Evolutionary conservation across 2,329 filamentous ascomycete species (phyloP).

Genomic region (Calonectria henricotiae): DNA sequence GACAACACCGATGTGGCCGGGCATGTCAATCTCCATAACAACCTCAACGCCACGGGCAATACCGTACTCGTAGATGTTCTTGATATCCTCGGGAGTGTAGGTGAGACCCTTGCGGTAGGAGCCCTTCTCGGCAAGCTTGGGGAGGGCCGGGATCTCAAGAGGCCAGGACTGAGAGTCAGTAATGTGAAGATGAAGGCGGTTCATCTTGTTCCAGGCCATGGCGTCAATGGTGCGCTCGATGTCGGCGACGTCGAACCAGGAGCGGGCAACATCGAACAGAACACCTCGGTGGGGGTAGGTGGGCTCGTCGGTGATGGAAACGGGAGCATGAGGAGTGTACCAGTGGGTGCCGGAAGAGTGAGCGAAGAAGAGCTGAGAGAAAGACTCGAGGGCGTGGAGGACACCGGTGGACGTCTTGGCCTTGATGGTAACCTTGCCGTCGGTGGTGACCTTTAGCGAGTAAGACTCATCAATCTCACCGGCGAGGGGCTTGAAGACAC

Average conservation of each 20-base stretch:
- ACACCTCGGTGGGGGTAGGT: constrained; percentile 84
- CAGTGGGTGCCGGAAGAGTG: constrained; percentile 72
- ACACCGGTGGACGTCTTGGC: constrained; percentile 80
- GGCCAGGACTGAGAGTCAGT: constrained; percentile 92
- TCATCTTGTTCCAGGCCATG: constrained; percentile 85
- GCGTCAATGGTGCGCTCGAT: constrained; percentile 85
- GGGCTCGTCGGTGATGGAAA: constrained; percentile 81
- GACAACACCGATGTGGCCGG: constrained; percentile 72
- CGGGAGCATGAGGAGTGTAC: constrained; percentile 82
- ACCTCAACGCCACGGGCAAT: constrained; percentile 72
- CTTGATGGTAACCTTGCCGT: constrained; percentile 75
- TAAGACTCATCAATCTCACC: constrained; percentile 85
- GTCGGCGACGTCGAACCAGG: constrained; percentile 78
- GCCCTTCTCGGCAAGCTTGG: constrained; percentile 80
- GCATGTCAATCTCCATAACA: constrained; percentile 76
- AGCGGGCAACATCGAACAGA: constrained; percentile 84
- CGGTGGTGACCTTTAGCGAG: constrained; percentile 72
- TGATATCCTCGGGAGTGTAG: constrained; percentile 78
- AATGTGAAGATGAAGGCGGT: constrained; percentile 84
- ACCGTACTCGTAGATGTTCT: constrained; percentile 81
- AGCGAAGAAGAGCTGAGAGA: constrained; percentile 85
- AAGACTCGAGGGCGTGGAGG: constrained; percentile 81
- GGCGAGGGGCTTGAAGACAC: constrained; percentile 73
- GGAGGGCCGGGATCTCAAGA: constrained; percentile 81
- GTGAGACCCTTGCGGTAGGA: constrained; percentile 79